A percentile compares a stretch with the other conserved stretches of the same genome.
phyloP scores from a whole-genome alignment of 2,329 filamentous ascomycete genomes.

The Hymenoscyphus scutula region DNA sequence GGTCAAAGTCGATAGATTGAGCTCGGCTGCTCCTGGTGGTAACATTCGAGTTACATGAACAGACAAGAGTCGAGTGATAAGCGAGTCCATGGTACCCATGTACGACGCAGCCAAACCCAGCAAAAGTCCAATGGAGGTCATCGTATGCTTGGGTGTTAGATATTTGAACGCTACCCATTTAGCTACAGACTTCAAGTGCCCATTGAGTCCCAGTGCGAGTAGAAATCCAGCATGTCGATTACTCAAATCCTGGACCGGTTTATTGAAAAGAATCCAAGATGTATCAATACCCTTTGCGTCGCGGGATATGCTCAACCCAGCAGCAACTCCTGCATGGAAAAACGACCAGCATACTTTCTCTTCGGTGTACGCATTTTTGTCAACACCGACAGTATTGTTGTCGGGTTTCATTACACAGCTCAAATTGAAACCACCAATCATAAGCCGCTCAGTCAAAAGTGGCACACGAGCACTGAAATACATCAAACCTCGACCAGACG shows the following conservation, averaged over 20 bases:
- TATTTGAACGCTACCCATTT: constrained; percentile 99
- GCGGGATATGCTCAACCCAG: constrained; percentile 84
- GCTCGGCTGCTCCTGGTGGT: constrained; percentile 84
- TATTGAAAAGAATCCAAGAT: constrained; percentile 98
- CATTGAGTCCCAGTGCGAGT: constrained; percentile 86
- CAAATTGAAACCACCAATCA: constrained; percentile 85
- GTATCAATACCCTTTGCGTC: constrained; percentile 93
- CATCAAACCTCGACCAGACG: constrained; percentile 80
- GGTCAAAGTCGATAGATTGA: constrained; percentile 88
- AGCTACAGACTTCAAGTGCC: constrained; percentile 87
- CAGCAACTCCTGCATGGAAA: constrained; percentile 95
- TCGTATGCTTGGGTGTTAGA: constrained; percentile 96
- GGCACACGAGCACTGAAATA: constrained; percentile 86
- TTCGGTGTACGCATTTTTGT: constrained; percentile 82
- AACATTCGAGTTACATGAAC: constrained; percentile 96
- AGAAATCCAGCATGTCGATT: constrained; percentile 96
- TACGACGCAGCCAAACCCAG: constrained; percentile 91
- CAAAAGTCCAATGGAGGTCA: constrained; percentile 96
- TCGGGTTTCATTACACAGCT: constrained; percentile 89
- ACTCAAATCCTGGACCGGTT: constrained; percentile 78
- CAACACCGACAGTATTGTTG: constrained; percentile 89
- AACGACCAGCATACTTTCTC: constrained; percentile 99
- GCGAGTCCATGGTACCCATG: constrained; percentile 93
- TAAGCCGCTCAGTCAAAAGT: constrained; percentile 87
- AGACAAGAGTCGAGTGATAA: constrained; percentile 88